Conservation (phyloP, 208 protist species). For the Leishmania lainsoni region DNA sequence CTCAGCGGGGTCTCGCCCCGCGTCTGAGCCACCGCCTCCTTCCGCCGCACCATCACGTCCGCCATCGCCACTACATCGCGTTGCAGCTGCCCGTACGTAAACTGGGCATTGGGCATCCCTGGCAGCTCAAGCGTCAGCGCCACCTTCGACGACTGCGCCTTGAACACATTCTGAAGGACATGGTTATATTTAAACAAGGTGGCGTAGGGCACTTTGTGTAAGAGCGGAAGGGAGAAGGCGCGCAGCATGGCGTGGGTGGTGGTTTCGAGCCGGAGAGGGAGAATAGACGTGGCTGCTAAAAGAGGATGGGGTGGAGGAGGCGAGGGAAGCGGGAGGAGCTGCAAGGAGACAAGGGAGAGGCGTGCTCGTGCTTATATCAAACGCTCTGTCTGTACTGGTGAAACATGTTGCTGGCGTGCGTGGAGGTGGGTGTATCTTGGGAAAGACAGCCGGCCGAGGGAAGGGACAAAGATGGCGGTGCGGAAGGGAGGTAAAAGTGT, state of each 20-base stretch:
- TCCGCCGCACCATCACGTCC: constrained; percentile 54
- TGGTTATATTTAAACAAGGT: constrained; percentile 77
- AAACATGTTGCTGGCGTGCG: background rate
- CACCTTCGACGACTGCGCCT: constrained; percentile 51
- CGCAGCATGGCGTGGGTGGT: constrained; percentile 43
- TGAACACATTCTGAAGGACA: constrained; percentile 74
- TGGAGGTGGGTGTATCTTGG: background rate
- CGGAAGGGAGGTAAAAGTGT: background rate
- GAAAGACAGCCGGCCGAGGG: background rate
- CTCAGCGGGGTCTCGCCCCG: constrained; percentile 43
- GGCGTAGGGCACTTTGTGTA: constrained; percentile 68
- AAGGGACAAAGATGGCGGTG: background rate
- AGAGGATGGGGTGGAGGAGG: background rate
- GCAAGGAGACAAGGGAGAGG: background rate
- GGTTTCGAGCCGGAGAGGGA: background rate
- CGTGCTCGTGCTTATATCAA: background rate
- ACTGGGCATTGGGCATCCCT: constrained; percentile 36
- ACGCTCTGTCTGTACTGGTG: background rate
- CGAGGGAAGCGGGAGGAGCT: background rate
- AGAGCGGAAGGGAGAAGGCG: constrained; percentile 8
- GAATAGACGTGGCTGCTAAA: background rate
- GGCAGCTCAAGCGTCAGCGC: constrained; percentile 77
- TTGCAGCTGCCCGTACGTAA: constrained; percentile 83
- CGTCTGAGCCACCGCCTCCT: constrained; percentile 45
- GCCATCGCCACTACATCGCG: constrained; percentile 76